Evolutionary conservation across 495 filamentous ascomycete species (phyloP), one percentile per base, ranked within the genome.

Genomic region (Cudoniella acicularis): DNA sequence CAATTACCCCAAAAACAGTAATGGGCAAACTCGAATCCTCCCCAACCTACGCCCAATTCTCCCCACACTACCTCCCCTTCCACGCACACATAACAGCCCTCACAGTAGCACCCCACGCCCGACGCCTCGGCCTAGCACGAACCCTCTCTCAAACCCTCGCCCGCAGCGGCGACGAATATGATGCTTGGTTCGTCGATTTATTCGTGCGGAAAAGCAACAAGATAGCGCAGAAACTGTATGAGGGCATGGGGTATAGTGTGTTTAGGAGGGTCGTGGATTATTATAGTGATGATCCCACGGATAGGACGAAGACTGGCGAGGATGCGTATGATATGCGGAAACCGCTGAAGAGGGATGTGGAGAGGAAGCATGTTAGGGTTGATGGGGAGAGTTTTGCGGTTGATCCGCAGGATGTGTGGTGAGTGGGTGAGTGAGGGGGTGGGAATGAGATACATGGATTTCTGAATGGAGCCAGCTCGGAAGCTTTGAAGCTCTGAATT

Each of bases 291-390:
- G 86, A 92, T 69, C 85, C 85, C 9, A 43, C 50, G 18, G 83
- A 70, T 41, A 69, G 70, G 48, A 61, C 64, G 10, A 67, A 76
- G 56, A 77, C 77, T 45, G 70, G 83, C 25, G 91, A 92, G 66
- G 92, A 97, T 77, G 94, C 94, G 13, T 96, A 88, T 70, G 83
- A 98, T 71, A 98, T 98, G 94, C 85, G 94, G 50, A 98, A 98
- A 67, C 86, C 90, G 48, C 84, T 92, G 72, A 88, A 80, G 72
- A 79, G 92, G 60, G 94, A 98, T 73, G 88, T 87, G 71, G 81
- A 86, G 41, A 73, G 79, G 49, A 79, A 88, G 71, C 87, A 93
- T 73, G 79, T 96, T 16, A 80, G 94, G 57, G 82, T 89, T 54
- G 84, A 96, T 62, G 94, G 94, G 22, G 88, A 95, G 75, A 78